These are phyloP conservation scores for Pseudopyricularia cyperi DNA, from an alignment of 2,329 filamentous ascomycete species.

Conservation along the genomic window DNA sequence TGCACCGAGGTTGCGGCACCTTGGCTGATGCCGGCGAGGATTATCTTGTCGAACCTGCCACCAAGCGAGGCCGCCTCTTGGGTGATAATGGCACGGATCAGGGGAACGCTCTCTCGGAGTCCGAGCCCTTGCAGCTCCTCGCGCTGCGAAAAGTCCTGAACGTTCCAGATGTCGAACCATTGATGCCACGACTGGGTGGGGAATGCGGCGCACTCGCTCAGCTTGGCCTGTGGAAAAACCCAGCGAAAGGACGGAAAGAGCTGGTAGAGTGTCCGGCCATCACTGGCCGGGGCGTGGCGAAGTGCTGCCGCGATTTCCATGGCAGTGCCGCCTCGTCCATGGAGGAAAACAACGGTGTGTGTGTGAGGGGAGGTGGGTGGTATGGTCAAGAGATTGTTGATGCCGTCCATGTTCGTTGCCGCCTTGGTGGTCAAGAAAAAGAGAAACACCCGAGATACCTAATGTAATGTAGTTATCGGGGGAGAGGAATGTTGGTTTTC, in stretches of 20 bases:
- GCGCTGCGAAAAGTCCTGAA: conserved; percentile 21
- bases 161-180: conserved; percentile 38
- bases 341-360: conserved; percentile 29
- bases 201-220: conserved; percentile 11
- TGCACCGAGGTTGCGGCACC: conserved; percentile 26
- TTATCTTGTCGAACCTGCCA: conserved; percentile 19
- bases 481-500: no score
- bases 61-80: conserved; percentile 17
- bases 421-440: no score
- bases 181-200: conserved; percentile 14
- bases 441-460: no score
- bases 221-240: conserved; percentile 32
- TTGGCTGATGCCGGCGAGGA: conserved; percentile 32
- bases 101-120: conserved; percentile 20
- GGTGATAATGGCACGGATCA: conserved; percentile 18
- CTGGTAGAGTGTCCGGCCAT: conserved; percentile 18
- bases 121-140: conserved; percentile 28
- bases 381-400: neutral
- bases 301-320: conserved; percentile 17
- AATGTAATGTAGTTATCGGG: no score
- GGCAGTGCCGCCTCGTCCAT: conserved; percentile 26
- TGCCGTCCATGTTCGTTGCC: neutral
- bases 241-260: conserved; percentile 30
- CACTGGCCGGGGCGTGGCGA: conserved; percentile 15
- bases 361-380: conserved; percentile 15